Base-by-base conservation (phyloP, 1,284 basidiomycete genomes). In the Peniophora sp. region DNA sequence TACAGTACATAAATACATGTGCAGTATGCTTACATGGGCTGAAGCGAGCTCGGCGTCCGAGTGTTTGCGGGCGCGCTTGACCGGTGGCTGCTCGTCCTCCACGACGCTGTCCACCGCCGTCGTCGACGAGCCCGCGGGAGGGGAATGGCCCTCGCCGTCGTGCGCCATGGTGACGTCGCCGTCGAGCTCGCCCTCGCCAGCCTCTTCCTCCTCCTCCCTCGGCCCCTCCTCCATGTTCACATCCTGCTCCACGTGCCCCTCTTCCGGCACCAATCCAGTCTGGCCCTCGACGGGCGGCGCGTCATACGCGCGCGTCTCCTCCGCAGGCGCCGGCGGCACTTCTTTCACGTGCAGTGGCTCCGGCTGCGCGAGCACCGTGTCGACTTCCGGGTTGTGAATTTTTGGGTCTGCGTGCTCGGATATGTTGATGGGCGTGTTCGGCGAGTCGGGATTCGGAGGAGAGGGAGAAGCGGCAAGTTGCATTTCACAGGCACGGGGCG, bases 81-180 rank as follows among this genome's bases (percentile, higher is more conserved):
- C 82, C 44, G 87, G 88, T 22, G 82, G 85, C 15, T 80, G 84
- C 56, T 75, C 71, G 56, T 76, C 72, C 57, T 79, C 76, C 72
- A 55, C 76, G 8, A 41, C 37, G 37, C 15, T 41, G 37, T n/a
- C n/a, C 15, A 41, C n/a, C 18, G 18, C 18, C 6, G 18, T 41
- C 18, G 37, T 17, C 37, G 18, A 20, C 37, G 37, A 41, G 37
- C 37, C 27, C 6, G 27, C 27, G 12, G 27, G 27, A 5, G 27
- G 27, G 12, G 27, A 32, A 12, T 32, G 27, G 27, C 27, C 37
- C 37, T n/a, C 37, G 18, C 37, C 37, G 8, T n/a, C 37, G n/a
- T 41, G n/a, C n/a, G 15, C 41, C 43, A 49, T 36, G 18, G 24
- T 24, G 53, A 49, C 53, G 54, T 55, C 44, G 0, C 55, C 58